Percentiles rank a stretch among this genome's conserved stretches.
Conservation (phyloP, 768 basidiomycete species). For the Leccinum imitatum region DNA sequence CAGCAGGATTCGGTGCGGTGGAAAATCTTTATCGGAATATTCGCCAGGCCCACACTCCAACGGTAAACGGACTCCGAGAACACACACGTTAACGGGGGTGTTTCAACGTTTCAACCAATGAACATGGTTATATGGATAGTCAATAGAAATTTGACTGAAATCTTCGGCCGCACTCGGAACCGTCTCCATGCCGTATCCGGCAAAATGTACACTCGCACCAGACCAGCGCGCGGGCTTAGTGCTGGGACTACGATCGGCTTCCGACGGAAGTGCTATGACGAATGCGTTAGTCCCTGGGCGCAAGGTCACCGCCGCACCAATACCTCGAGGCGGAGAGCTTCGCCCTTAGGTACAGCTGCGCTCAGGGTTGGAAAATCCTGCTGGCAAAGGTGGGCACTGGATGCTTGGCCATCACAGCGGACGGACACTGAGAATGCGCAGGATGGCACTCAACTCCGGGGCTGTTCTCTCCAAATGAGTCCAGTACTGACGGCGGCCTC, state of each 20-base stretch:
- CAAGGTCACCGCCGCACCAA: slow-evolving; percentile 32
- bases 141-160: slow-evolving; percentile 28
- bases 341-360: slow-evolving; percentile 34
- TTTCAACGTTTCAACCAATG: slow-evolving; percentile 24
- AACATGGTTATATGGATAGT: slow-evolving; percentile 31
- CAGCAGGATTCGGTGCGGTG: slow-evolving; percentile 13
- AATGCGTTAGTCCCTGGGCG: slow-evolving; percentile 28
- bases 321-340: slow-evolving; percentile 33
- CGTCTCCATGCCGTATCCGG: slow-evolving; percentile 16
- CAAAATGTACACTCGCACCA: slow-evolving; percentile 8
- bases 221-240: slow-evolving; percentile 22
- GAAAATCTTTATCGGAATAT: slow-evolving; percentile 24
- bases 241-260: slow-evolving; percentile 20
- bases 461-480: slow-evolving; percentile 11
- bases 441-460: slow-evolving; percentile 9
- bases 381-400: slow-evolving; percentile 12
- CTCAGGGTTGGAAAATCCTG: slow-evolving; percentile 32
- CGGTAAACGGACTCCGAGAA: slow-evolving; percentile 26
- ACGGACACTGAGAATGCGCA: slow-evolving; percentile 16
- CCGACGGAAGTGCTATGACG: slow-evolving; percentile 31
- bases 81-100: slow-evolving; percentile 30
- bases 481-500: slow-evolving; percentile 12
- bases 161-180: slow-evolving; percentile 22
- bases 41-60: slow-evolving; percentile 21
- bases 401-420: slow-evolving; percentile 14